Conservation (phyloP, 805 yeast genomes). For the Hermanozyma aechmeae region DNA sequence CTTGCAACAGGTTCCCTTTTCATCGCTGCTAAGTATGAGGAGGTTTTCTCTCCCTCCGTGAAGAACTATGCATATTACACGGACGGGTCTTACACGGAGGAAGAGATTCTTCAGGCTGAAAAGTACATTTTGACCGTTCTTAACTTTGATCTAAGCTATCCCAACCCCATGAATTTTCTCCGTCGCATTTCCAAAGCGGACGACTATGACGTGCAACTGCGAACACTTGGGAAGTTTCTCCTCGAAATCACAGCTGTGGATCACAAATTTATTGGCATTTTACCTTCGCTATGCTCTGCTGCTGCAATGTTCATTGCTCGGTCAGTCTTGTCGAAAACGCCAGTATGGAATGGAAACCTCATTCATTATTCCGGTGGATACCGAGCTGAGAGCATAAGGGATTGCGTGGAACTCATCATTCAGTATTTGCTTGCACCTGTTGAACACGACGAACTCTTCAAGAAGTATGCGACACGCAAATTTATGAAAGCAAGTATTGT, state of each 20-base stretch:
- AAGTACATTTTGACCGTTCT: slow-evolving; percentile 64
- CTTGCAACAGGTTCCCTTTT: slow-evolving; percentile 79
- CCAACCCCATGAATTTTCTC: slow-evolving; percentile 84
- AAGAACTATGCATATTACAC: slow-evolving; percentile 81
- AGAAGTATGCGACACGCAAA: slow-evolving; percentile 83
- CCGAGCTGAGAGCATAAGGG: slow-evolving; percentile 59
- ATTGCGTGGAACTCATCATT: slow-evolving; percentile 64
- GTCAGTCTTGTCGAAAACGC: slow-evolving; percentile 53
- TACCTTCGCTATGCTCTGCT: slow-evolving; percentile 78
- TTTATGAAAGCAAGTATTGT: slow-evolving; percentile 78
- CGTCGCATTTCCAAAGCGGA: slow-evolving; percentile 87
- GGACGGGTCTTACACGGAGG: slow-evolving; percentile 75
- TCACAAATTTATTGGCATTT: slow-evolving; percentile 59
- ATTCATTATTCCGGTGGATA: slow-evolving; percentile 91
- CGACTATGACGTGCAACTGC: slow-evolving; percentile 72
- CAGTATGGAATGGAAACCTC: slow-evolving; percentile 77
- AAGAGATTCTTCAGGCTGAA: slow-evolving; percentile 78
- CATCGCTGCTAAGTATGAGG: slow-evolving; percentile 90
- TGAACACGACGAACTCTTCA: slow-evolving; percentile 85
- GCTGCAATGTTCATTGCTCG: slow-evolving; percentile 82
- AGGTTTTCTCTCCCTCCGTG: slow-evolving; percentile 80
- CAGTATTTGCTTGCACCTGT: slow-evolving; percentile 74
- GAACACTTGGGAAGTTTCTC: slow-evolving; percentile 79
- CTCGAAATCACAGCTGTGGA: slow-evolving; percentile 73
- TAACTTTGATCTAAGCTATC: slow-evolving; percentile 69